These are phyloP conservation scores for Sordariomycetes sp. DNA, from an alignment of 2,329 filamentous ascomycete species.

Conservation along the genomic window DNA sequence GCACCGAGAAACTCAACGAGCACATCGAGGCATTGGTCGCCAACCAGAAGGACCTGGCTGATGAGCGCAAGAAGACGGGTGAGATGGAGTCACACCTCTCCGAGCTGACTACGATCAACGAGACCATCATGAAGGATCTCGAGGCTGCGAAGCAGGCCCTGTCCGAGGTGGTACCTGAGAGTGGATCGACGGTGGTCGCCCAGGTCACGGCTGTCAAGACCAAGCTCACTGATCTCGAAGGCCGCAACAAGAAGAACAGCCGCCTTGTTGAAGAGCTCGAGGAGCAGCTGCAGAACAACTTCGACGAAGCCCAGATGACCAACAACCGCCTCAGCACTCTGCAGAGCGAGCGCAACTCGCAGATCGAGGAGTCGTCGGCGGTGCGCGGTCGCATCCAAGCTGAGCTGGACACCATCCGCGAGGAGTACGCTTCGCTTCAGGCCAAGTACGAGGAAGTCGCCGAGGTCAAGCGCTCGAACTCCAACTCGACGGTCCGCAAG, in stretches of 20 bases:
- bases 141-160: constrained; percentile 49
- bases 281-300: constrained; percentile 90
- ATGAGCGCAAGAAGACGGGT: constrained; percentile 48
- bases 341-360: constrained; percentile 62
- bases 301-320: constrained; percentile 79
- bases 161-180: constrained; percentile 42
- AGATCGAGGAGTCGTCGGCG: constrained; percentile 70
- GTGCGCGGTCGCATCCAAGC: constrained; percentile 53
- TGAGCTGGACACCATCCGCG: constrained; percentile 58
- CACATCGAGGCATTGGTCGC: constrained; percentile 48
- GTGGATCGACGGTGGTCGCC: constrained; percentile 31
- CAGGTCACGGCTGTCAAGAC: constrained; percentile 55
- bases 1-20: constrained; percentile 58
- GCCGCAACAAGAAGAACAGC: constrained; percentile 79
- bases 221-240: constrained; percentile 53
- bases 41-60: constrained; percentile 48
- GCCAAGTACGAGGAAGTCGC: constrained; percentile 50
- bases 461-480: constrained; percentile 49
- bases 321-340: constrained; percentile 80
- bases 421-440: constrained; percentile 68
- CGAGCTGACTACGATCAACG: constrained; percentile 49
- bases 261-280: constrained; percentile 91
- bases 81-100: constrained; percentile 47
- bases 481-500: constrained; percentile 69
- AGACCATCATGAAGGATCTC: constrained; percentile 52